A percentile compares a stretch with the other conserved stretches of the same genome.
phyloP scores from a whole-genome alignment of 2,329 filamentous ascomycete genomes.

The Ceratocystis variospora region DNA sequence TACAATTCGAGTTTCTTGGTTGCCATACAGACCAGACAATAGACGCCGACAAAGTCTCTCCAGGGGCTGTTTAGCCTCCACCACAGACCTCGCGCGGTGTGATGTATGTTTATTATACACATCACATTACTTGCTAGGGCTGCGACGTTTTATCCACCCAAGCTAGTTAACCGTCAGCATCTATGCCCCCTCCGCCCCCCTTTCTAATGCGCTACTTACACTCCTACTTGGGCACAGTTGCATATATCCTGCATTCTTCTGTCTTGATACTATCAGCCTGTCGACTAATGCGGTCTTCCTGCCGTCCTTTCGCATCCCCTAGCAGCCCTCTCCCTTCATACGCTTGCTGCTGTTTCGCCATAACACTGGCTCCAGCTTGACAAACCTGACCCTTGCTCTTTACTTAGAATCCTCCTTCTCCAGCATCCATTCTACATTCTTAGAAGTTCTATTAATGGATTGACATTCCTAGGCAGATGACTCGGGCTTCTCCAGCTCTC shows the following conservation, averaged over 20 bases:
- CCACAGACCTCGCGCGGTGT: too few relatives aligned
- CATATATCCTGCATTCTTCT: slow-evolving; percentile 1
- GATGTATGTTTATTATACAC: too few relatives aligned
- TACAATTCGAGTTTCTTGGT: too few relatives aligned
- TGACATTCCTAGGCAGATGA: not conserved
- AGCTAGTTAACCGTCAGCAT: too few relatives aligned
- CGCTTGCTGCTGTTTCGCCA: not conserved
- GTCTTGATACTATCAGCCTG: slow-evolving; percentile 5
- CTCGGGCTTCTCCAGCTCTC: not conserved
- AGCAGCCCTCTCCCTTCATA: not conserved
- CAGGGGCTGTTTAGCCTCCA: too few relatives aligned
- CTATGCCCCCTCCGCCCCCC: too few relatives aligned
- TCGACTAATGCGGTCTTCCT: slow-evolving; percentile 1
- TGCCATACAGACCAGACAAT: too few relatives aligned
- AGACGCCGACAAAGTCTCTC: too few relatives aligned
- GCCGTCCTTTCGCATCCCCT: not conserved
- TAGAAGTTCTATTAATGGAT: not conserved
- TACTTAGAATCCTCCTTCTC: not conserved
- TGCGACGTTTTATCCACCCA: too few relatives aligned
- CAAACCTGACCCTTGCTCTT: not conserved
- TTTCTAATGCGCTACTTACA: not conserved
- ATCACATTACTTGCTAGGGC: too few relatives aligned
- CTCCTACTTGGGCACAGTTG: not conserved
- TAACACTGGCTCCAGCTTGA: not conserved
- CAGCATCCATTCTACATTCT: not conserved